Evolutionary conservation across 2,329 filamentous ascomycete genomes (phyloP).

Genomic region (Aspergillus calidoustus): DNA sequence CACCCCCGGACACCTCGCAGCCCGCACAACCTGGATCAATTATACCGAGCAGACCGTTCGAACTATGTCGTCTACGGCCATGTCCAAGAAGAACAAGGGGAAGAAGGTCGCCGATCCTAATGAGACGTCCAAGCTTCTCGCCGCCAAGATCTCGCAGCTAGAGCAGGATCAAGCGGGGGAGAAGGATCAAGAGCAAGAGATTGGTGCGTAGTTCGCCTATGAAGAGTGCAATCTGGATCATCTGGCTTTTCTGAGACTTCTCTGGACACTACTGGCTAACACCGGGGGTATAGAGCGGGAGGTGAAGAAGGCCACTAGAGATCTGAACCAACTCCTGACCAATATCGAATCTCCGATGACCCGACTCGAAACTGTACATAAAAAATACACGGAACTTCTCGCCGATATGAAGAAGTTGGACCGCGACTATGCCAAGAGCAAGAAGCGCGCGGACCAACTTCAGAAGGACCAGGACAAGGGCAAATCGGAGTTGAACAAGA

Average conservation of each 20-base stretch:
- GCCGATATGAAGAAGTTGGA: slow-evolving; percentile 96
- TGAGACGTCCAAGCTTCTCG: slow-evolving; percentile 88
- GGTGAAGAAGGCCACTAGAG: slow-evolving; percentile 90
- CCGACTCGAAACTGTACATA: slow-evolving; percentile 87
- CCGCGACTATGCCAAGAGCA: slow-evolving; percentile 91
- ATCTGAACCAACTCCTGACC: slow-evolving; percentile 80
- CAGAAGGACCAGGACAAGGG: slow-evolving; percentile 96
- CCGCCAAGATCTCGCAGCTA: slow-evolving; percentile 91
- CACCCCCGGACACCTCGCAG: slow-evolving; percentile 50
- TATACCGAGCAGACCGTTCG: slow-evolving; percentile 20
- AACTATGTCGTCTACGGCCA: slow-evolving; percentile 53
- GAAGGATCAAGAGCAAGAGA: slow-evolving; percentile 94
- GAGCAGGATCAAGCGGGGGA: slow-evolving; percentile 92
- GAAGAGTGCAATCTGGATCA: slow-evolving; percentile 7
- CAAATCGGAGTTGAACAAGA: slow-evolving; percentile 86
- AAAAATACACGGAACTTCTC: slow-evolving; percentile 87
- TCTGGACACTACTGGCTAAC: slow-evolving; percentile 15
- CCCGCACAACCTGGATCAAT: slow-evolving; percentile 29
- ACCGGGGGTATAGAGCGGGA: slow-evolving; percentile 71
- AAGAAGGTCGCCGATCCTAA: slow-evolving; percentile 85
- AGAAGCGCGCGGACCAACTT: slow-evolving; percentile 89
- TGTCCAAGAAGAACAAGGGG: slow-evolving; percentile 77
- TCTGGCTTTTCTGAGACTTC: slow-evolving; percentile 22
- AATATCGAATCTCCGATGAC: slow-evolving; percentile 91
- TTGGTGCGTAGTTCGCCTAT: slow-evolving; percentile 66